These are phyloP conservation scores for Zygoascus flipseniorum DNA, from an alignment of 805 yeast genomes.

Conservation along the genomic window DNA sequence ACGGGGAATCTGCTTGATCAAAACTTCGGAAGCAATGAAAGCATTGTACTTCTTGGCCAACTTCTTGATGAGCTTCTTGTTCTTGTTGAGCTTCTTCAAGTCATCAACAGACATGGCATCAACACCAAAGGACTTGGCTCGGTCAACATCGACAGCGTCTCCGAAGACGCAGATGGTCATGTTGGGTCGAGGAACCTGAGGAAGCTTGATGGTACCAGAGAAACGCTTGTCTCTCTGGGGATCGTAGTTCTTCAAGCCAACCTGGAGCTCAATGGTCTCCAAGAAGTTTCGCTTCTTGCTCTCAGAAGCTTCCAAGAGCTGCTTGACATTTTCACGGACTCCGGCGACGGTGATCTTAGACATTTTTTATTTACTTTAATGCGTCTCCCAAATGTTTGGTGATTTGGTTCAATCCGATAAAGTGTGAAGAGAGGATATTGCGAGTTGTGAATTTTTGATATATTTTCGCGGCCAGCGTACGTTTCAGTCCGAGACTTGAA, in stretches of 20 bases:
- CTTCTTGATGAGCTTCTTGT: constrained; percentile 99
- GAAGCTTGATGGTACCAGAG: constrained; percentile 98
- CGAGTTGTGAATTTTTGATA: neutral
- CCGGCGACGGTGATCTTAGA: constrained; percentile 78
- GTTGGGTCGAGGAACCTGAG: constrained; percentile 99
- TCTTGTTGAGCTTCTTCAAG: constrained; percentile 99
- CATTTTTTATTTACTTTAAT: constrained; percentile 23
- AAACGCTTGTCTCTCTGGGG: constrained; percentile 99
- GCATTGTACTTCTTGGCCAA: constrained; percentile 99
- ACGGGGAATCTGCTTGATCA: constrained; percentile 99
- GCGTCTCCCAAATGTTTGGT: constrained; percentile 16
- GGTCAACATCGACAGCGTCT: constrained; percentile 99
- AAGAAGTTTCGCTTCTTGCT: constrained; percentile 99
- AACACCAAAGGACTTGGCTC: constrained; percentile 98
- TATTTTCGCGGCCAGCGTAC: neutral
- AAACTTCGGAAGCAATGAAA: constrained; percentile 97
- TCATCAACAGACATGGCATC: constrained; percentile 99
- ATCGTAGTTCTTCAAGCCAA: constrained; percentile 99
- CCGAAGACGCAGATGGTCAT: constrained; percentile 99
- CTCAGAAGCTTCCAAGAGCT: constrained; percentile 83
- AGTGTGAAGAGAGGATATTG: neutral
- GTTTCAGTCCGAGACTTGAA: neutral
- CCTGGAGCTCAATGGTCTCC: constrained; percentile 99
- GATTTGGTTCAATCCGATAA: constrained; percentile 17
- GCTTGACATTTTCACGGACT: constrained; percentile 94